Evolutionary conservation across 2,329 filamentous ascomycete genomes (phyloP).

Genomic region (Daldinia eschscholtzii): DNA sequence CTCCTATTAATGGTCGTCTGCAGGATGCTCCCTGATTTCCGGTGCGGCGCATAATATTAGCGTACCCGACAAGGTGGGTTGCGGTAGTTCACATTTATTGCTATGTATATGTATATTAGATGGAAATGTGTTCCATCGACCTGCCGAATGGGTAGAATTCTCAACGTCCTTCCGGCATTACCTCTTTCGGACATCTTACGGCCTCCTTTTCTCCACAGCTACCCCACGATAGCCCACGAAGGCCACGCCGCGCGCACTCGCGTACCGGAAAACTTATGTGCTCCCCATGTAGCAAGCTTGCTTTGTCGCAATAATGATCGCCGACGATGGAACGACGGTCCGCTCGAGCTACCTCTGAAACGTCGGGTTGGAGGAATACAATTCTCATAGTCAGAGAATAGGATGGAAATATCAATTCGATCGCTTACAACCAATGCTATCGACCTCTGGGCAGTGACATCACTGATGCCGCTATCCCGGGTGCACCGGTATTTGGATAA

Average conservation of each 20-base stretch:
- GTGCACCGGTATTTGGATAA: conserved; percentile 31
- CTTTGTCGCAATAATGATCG: conserved; percentile 16
- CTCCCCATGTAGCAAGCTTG: conserved; percentile 13
- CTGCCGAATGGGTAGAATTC: conserved; percentile 35
- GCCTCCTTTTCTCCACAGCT: conserved; percentile 38
- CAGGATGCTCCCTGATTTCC: conserved; percentile 31
- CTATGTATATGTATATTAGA: conserved; percentile 18
- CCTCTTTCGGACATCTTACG: conserved; percentile 40
- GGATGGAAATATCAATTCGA: conserved; percentile 12
- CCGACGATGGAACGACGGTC: conserved; percentile 45
- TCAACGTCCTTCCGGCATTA: conserved; percentile 39
- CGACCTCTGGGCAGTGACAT: conserved; percentile 24
- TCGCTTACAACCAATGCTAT: conserved; percentile 4
- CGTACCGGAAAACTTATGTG: conserved; percentile 15
- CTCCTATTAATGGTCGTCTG: conserved; percentile 21
- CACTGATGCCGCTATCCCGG: conserved; percentile 14
- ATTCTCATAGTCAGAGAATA: conserved; percentile 21
- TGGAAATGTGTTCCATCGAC: conserved; percentile 29
- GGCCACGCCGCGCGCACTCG: conserved; percentile 15
- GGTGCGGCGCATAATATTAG: conserved; percentile 19
- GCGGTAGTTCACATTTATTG: conserved; percentile 36
- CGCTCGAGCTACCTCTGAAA: conserved; percentile 19
- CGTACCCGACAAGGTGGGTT: conserved; percentile 31
- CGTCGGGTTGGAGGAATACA: conserved; percentile 8
- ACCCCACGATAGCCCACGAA: conserved; percentile 37